Evolutionary conservation across 495 filamentous ascomycete genomes (phyloP).

Genomic region (Zalerion maritima): DNA sequence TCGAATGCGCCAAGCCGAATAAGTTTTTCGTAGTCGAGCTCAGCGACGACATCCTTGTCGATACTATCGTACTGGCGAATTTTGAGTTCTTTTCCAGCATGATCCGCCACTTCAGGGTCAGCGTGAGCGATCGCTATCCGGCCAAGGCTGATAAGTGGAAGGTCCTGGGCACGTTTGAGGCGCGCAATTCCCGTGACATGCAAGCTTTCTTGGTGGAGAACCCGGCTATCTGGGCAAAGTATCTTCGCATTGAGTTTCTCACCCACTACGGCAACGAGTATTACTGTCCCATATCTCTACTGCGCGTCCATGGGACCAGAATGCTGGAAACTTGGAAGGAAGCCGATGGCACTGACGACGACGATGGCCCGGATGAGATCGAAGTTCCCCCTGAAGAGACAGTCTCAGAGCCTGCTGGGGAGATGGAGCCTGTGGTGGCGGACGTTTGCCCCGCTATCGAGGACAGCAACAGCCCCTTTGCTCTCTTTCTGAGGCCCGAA

Average conservation of each 20-base stretch:
- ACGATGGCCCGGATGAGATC: constrained; percentile 26
- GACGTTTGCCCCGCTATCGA: too few species aligned
- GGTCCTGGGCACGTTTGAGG: constrained; percentile 75
- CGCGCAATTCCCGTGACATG: constrained; percentile 79
- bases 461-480: too few species aligned
- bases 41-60: constrained; percentile 82
- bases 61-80: constrained; percentile 90
- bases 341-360: constrained; percentile 38
- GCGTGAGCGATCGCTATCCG: constrained; percentile 85
- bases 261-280: constrained; percentile 92
- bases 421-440: constrained; percentile 20
- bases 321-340: constrained; percentile 93
- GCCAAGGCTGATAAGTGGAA: constrained; percentile 88
- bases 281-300: constrained; percentile 81
- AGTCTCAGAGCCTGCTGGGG: constrained; percentile 7
- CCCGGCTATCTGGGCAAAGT: constrained; percentile 88
- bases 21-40: constrained; percentile 88
- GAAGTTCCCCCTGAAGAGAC: constrained; percentile 13
- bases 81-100: constrained; percentile 98
- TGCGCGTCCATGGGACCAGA: constrained; percentile 86
- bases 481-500: too few species aligned
- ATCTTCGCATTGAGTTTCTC: constrained; percentile 79
- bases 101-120: constrained; percentile 77
- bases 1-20: constrained; percentile 72
- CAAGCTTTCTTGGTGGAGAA: constrained; percentile 89